These are phyloP conservation scores for Saccharomycopsis sp. DNA, from an alignment of 805 yeast genomes.

Conservation along the genomic window DNA sequence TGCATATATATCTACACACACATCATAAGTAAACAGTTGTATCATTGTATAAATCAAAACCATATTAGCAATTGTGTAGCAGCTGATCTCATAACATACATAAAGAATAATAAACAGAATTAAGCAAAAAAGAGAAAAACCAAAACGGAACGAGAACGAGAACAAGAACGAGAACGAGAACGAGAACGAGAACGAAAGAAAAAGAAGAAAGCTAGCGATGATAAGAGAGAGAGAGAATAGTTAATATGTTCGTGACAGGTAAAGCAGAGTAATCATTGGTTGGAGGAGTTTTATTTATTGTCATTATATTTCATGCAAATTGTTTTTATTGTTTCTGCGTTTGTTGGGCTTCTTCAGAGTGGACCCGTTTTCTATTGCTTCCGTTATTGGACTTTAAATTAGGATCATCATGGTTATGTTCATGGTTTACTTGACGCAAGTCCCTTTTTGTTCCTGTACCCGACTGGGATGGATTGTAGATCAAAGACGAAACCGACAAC, in stretches of 20 bases:
- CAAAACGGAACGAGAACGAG: neutral
- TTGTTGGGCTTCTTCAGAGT: slow-evolving; percentile 1
- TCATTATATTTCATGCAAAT: neutral
- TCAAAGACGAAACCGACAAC: slow-evolving; percentile 12
- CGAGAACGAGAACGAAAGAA: neutral
- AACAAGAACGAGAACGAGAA: neutral
- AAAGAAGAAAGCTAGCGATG: neutral
- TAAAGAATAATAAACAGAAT: neutral
- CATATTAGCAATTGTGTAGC: neutral
- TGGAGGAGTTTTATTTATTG: neutral
- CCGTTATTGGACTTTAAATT: neutral
- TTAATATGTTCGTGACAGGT: too few species aligned
- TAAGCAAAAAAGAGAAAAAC: neutral
- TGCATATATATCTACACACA: too few species aligned
- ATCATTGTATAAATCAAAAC: neutral
- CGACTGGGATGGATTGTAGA: slow-evolving; percentile 1
- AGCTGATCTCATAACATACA: neutral
- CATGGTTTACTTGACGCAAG: neutral
- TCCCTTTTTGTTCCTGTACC: neutral
- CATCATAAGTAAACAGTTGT: too few species aligned
- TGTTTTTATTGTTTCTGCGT: neutral
- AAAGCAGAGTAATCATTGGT: neutral
- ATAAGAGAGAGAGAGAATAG: too few species aligned
- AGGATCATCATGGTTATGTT: neutral
- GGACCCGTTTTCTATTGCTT: slow-evolving; percentile 7